phyloP scores from a whole-genome alignment of 352 stramenopile species.

The Globisporangium alternatum region DNA sequence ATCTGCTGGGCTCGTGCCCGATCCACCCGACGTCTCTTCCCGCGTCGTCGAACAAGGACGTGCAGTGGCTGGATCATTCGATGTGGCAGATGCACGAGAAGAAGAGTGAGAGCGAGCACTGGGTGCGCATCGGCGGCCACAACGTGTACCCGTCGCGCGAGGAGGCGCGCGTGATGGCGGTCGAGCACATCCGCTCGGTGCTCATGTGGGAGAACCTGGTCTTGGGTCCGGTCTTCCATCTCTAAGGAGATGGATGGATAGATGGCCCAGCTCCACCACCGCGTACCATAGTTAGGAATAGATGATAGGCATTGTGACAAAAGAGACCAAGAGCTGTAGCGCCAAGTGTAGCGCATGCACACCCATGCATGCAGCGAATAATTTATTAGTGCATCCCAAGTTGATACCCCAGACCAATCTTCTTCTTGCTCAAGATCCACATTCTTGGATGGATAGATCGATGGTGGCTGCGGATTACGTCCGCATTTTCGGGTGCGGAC shows the following conservation, averaged over 20 bases:
- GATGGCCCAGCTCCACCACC: neutral
- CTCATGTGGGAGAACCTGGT: slow-evolving; percentile 11
- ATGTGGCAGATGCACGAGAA: slow-evolving; percentile 41
- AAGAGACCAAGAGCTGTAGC: neutral
- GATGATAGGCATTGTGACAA: slow-evolving; percentile 5
- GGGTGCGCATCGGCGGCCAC: slow-evolving; percentile 45
- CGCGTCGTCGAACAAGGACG: slow-evolving; percentile 55
- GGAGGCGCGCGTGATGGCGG: slow-evolving; percentile 15
- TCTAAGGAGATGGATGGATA: slow-evolving; percentile 5
- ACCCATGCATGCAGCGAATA: too few relatives aligned
- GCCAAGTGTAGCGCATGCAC: too few relatives aligned
- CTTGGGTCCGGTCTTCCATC: slow-evolving; percentile 14
- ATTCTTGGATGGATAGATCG: too few relatives aligned
- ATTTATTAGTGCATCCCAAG: too few relatives aligned
- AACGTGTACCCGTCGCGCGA: slow-evolving; percentile 4
- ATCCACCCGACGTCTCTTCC: slow-evolving; percentile 48
- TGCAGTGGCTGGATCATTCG: slow-evolving; percentile 81
- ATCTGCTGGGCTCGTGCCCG: slow-evolving; percentile 71
- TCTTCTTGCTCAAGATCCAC: too few relatives aligned
- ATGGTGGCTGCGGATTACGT: too few relatives aligned
- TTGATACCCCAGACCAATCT: too few relatives aligned
- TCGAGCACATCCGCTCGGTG: slow-evolving; percentile 6
- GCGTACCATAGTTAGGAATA: slow-evolving; percentile 8
- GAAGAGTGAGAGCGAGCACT: slow-evolving; percentile 23
- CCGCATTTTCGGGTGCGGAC: too few relatives aligned